Percentiles rank a stretch among this genome's conserved stretches.
Evolutionary conservation across 2,329 filamentous ascomycete species (phyloP).

Genomic region (Ceratocystis papillata): DNA sequence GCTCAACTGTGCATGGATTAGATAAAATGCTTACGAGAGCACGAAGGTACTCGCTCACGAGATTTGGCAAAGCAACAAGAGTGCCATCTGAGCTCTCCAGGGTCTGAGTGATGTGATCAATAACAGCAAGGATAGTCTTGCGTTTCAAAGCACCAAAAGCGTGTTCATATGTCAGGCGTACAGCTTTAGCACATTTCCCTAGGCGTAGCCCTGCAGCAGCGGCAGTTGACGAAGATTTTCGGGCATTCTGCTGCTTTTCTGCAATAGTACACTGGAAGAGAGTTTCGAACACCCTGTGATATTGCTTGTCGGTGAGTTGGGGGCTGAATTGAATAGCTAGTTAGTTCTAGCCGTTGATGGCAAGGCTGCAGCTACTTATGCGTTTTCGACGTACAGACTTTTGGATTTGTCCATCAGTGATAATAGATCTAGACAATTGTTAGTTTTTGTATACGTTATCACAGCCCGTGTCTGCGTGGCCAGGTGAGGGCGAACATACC

Average conservation of each 20-base stretch:
- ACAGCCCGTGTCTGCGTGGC: neutral
- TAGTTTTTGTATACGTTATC: neutral
- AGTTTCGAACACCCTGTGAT: slow-evolving; percentile 68
- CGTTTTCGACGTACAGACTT: slow-evolving; percentile 31
- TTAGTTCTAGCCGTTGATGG: neutral
- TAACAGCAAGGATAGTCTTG: slow-evolving; percentile 67
- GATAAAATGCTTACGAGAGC: slow-evolving; percentile 59
- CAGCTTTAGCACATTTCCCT: slow-evolving; percentile 55
- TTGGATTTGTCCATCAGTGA: slow-evolving; percentile 33
- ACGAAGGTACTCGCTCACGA: slow-evolving; percentile 70
- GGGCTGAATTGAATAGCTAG: slow-evolving; percentile 8
- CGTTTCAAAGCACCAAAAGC: slow-evolving; percentile 56
- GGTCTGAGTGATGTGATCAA: slow-evolving; percentile 72
- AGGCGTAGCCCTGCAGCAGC: slow-evolving; percentile 48
- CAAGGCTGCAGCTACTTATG: neutral
- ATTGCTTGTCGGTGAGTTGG: slow-evolving; percentile 61
- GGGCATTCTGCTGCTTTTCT: slow-evolving; percentile 56
- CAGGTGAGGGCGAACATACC: slow-evolving; percentile 29
- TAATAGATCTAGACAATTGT: slow-evolving; percentile 30
- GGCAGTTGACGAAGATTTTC: slow-evolving; percentile 42
- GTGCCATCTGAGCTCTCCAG: slow-evolving; percentile 51
- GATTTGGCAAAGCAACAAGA: slow-evolving; percentile 48
- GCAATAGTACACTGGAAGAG: slow-evolving; percentile 58
- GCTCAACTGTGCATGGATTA: slow-evolving; percentile 67
- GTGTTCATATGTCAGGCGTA: slow-evolving; percentile 61